Percentiles rank a stretch among this genome's conserved stretches.
phyloP scores from a whole-genome alignment of 2,329 filamentous ascomycete species.

The Ambrosiella beaveri region DNA sequence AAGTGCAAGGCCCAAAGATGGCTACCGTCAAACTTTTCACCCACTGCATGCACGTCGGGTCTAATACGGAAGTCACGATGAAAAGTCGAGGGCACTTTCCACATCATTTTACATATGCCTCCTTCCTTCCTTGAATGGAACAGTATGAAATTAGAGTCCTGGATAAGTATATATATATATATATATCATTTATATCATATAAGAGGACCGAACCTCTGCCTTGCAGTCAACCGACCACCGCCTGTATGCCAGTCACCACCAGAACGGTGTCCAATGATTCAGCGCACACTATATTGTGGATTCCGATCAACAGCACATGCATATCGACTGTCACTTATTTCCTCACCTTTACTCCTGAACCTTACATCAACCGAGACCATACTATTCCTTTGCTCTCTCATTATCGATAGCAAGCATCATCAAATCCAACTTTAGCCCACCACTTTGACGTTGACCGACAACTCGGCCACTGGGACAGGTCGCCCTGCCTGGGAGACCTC shows the following conservation, averaged over 20 bases:
- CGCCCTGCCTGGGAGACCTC: not conserved
- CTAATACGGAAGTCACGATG: constrained; percentile 1
- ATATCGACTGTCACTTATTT: not conserved
- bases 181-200: no score
- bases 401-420: not conserved
- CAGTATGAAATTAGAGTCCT: not conserved
- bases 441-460: not conserved
- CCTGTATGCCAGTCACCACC: no score
- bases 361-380: not conserved
- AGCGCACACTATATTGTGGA: not conserved
- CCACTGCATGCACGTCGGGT: not conserved
- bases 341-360: constrained; percentile 3
- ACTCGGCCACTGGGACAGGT: not conserved
- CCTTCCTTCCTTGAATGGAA: constrained; percentile 1
- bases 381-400: not conserved
- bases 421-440: not conserved
- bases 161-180: no score
- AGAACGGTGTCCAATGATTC: not conserved
- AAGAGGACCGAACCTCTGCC: no score
- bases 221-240: no score
- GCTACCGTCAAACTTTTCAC: not conserved
- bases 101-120: not conserved
- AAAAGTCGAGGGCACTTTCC: not conserved
- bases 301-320: not conserved
- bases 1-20: not conserved